Percentiles rank a stretch among this genome's conserved stretches.
These are phyloP conservation scores for Amylocarpus encephaloides DNA, from an alignment of 2,329 filamentous ascomycete genomes.

Conservation along the genomic window DNA sequence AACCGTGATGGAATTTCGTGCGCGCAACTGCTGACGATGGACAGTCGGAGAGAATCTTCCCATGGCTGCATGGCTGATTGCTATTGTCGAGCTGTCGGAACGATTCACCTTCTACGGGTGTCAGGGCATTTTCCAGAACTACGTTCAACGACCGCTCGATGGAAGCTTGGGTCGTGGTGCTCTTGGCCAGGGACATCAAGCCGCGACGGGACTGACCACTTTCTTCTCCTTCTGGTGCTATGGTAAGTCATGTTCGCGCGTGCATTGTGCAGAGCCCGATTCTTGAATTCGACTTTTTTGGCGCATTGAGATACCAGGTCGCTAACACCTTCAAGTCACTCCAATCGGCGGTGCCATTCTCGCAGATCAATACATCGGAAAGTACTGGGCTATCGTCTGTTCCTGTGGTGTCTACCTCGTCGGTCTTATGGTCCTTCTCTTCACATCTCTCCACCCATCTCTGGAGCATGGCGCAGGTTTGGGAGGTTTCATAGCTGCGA, in stretches of 20 bases:
- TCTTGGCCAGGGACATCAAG: conserved; percentile 48
- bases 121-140: conserved; percentile 56
- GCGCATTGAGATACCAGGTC: not conserved
- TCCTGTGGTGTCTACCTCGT: conserved; percentile 41
- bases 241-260: conserved; percentile 29
- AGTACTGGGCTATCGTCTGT: conserved; percentile 54
- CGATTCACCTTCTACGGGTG: conserved; percentile 61
- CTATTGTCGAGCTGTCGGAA: conserved; percentile 57
- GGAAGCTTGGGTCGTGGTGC: conserved; percentile 36
- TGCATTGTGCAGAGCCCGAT: too few species aligned
- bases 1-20: not conserved
- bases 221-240: conserved; percentile 49
- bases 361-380: conserved; percentile 51
- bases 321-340: conserved; percentile 8
- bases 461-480: conserved; percentile 38
- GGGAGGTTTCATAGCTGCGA: conserved; percentile 46
- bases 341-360: conserved; percentile 39
- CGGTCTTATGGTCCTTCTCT: conserved; percentile 48
- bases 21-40: not conserved
- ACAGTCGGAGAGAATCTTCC: conserved; percentile 15
- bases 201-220: conserved; percentile 47
- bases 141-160: conserved; percentile 42
- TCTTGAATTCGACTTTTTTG: too few species aligned
- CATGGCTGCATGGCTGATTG: conserved; percentile 38
- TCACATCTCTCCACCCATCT: conserved; percentile 45